phyloP scores from a whole-genome alignment of 1,284 basidiomycete species.

The Leccinum subfulvum region DNA sequence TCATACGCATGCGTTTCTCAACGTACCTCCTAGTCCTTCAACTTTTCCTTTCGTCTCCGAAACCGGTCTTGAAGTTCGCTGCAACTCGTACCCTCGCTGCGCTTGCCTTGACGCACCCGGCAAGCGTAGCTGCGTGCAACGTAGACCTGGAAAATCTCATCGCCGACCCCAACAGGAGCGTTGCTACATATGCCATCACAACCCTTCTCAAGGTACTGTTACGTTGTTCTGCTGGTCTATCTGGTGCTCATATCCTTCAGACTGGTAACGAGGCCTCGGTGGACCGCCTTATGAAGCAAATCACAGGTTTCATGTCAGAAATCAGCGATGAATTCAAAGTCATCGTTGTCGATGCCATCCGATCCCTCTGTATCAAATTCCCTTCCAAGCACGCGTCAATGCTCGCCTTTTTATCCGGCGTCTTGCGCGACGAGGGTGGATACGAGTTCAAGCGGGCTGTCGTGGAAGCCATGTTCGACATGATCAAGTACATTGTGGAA shows the following conservation, averaged over 20 bases:
- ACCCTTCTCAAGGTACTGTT: slow-evolving; percentile 85
- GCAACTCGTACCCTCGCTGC: slow-evolving; percentile 94
- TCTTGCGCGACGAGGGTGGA: slow-evolving; percentile 95
- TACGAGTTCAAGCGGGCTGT: slow-evolving; percentile 99
- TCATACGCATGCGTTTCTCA: slow-evolving; percentile 3
- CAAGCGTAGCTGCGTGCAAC: slow-evolving; percentile 90
- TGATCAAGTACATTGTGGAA: slow-evolving; percentile 97
- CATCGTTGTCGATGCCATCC: slow-evolving; percentile 98
- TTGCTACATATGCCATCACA: slow-evolving; percentile 98
- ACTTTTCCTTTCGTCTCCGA: slow-evolving; percentile 90
- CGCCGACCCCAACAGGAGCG: slow-evolving; percentile 92
- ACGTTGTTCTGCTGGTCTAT: neutral
- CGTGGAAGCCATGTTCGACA: slow-evolving; percentile 99
- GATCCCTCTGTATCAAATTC: slow-evolving; percentile 98
- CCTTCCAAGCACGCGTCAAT: slow-evolving; percentile 94
- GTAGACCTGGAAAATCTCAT: slow-evolving; percentile 98
- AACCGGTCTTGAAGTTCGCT: slow-evolving; percentile 94
- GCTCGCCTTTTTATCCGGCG: slow-evolving; percentile 92
- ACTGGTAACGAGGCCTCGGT: slow-evolving; percentile 99
- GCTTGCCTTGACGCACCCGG: slow-evolving; percentile 81
- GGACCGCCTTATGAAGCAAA: slow-evolving; percentile 99
- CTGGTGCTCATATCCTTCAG: slow-evolving; percentile 35
- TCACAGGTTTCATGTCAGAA: slow-evolving; percentile 98
- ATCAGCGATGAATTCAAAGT: slow-evolving; percentile 99
- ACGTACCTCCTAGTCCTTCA: slow-evolving; percentile 66